Evolutionary conservation across 1,284 basidiomycete genomes (phyloP).

Genomic region (Mycena sp.): DNA sequence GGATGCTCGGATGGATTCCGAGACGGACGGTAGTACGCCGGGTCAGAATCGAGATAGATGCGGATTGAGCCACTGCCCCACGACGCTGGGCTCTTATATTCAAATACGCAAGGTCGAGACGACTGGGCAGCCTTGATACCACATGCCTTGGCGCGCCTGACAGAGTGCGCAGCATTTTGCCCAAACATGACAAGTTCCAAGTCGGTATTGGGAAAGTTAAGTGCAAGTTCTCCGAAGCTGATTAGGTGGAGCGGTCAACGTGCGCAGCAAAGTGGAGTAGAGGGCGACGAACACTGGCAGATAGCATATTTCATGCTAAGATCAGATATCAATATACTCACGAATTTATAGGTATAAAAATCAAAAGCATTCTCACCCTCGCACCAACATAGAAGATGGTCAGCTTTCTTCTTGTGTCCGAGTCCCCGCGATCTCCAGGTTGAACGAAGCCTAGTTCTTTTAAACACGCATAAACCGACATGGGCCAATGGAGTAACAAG

Average conservation of each 20-base stretch:
- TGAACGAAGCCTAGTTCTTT: constrained; percentile 24
- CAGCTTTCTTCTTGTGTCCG: constrained; percentile 24
- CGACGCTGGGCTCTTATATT: background rate
- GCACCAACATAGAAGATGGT: constrained; percentile 27
- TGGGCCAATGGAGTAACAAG: constrained; percentile 34
- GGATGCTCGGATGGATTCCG: background rate
- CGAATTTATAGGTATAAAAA: background rate
- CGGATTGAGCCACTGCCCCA: constrained; percentile 2
- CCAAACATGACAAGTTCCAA: constrained; percentile 32
- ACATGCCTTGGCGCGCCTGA: constrained; percentile 2
- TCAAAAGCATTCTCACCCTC: background rate
- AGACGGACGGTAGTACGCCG: constrained; percentile 15
- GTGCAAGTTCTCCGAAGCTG: constrained; percentile 33
- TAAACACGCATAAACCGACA: constrained; percentile 28
- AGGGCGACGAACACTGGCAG: constrained; percentile 26
- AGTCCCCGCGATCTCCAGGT: background rate
- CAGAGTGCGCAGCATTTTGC: background rate
- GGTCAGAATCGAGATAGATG: constrained; percentile 3
- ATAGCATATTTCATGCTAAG: constrained; percentile 19
- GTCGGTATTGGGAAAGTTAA: constrained; percentile 32
- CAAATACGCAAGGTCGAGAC: constrained; percentile 3
- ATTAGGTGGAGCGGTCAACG: background rate
- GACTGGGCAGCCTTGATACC: background rate
- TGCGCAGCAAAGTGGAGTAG: background rate
- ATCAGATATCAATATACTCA: background rate